Evolutionary conservation across 179 eudicot species (phyloP), one percentile per base, ranked within the genome.

Genomic region (Corrigiola litoralis): DNA sequence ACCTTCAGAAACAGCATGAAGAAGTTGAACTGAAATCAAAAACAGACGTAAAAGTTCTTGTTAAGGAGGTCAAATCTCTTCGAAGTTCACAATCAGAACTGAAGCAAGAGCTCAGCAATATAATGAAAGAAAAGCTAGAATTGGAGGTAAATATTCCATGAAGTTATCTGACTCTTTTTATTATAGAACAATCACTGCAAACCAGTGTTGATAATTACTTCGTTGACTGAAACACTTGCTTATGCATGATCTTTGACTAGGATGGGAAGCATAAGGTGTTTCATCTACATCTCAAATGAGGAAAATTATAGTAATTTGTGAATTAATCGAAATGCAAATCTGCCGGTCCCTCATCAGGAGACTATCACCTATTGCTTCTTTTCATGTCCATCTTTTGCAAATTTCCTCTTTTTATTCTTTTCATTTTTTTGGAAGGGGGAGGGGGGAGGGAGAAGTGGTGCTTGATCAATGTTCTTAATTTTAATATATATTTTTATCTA

Each of bases 51-150:
- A 90, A 84, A 74, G 82, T 84, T 53, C 97, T 92, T 56, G 85
- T 84, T 49, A 90, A 92, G 73, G 98, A 92, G 74, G 89, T 92
- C 42, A 90, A 81, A 66, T 81, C 87, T 63, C 92, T 87, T 54
- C 72, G 95, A 73, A 80, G 65, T 59, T 82, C 89, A 41, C 88
- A 92, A 40, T 67, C 83, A 67, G 87, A 92, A 68, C 37, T 92
- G 79, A 90, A 87, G 82, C 80, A 92, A 72, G 95, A 87, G 73
- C 89, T 90, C 65, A 73, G 80, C 79, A 83, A 77, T 69, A 59
- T 79, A 44, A 70, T 72, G 62, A 73, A 81, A 71, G 89, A 82
- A 73, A 92, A 90, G 77, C 61, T 77, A 42, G 85, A 81, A 57
- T 52, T 63, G n/a, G 95, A 92, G 95, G 98, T 92, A 86, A 18